Evolutionary conservation across 2,329 filamentous ascomycete species (phyloP), one percentile per base, ranked within the genome.

Genomic region (Akanthomyces lecanii): DNA sequence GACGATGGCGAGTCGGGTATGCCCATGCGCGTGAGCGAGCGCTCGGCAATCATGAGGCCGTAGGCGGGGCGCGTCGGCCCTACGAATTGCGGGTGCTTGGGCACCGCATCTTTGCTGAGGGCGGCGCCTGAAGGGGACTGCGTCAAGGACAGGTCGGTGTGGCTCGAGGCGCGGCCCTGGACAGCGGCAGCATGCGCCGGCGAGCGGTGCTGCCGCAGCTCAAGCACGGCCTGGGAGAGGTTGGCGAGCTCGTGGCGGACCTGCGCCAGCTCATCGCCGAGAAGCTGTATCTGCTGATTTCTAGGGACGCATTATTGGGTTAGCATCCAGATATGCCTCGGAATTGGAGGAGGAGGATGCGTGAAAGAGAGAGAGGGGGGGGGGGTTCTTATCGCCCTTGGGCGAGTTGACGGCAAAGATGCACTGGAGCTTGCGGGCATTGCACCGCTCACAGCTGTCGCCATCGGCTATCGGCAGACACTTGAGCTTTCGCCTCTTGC

Each of bases 401-500:
- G 62, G 64, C 47, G 67, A 66, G 38, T 62, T 66, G 48, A 66
- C 65, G 36, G 63, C 68, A 50, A 71, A 72, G 7, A 69, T 66
- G 45, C 73, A 75, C 0, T 57, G 60, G 16, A 71, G 59, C 0
- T 71, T 71, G 51, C 69, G 67, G 8, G 66, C 61, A 16, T 69
- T 65, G 33, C 75, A 76, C 53, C 74, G 64, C 63, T 74, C 69
- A 48, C 75, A 76, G 23, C 60, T 65, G 0, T 63, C 64, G 30
- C 71, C 66, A 5, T 63, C 53, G 8, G 67, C 66, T 0, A 64
- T 63, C 1, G 71, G 71, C 44, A 75, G 68, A 65, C 77, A 78
- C 63, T 78, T 78, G 61, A 78, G 73, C 62, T 78, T 78, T 33
- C 74, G 67, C 45, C 74, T 75, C 63, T 77, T 77, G 65, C 76